Base-by-base conservation (phyloP, 106 monocot species). In the Allium cepa region DNA sequence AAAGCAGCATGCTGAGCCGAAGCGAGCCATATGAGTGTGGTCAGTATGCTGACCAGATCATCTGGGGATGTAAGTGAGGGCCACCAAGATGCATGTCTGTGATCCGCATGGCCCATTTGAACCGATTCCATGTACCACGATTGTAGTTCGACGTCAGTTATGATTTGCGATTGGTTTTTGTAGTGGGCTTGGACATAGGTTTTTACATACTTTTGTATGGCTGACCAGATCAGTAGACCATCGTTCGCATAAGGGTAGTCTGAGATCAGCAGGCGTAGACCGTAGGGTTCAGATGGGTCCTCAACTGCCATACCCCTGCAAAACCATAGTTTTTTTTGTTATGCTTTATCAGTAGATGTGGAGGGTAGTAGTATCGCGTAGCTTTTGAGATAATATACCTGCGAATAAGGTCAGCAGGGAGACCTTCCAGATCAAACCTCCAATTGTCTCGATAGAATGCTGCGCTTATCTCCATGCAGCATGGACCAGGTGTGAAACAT, bases 1-100 rank as follows among this genome's bases (percentile, higher is more conserved):
- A 94, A 77, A 15, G 94, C 84, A 15, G 94, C 94, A 78, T 94
- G 94, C 75, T 91, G 94, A 60, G 85, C 87, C 26, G 94, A 94
- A 46, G 84, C 74, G 57, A 91, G 75, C 94, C 94, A 94, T 66
- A 94, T 78, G 71, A 91, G 66, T 28, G 87, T 94, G 11, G 90
- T 83, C 63, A 94, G 83, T 59, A 91, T 59, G 58, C 63, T 7
- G 67, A 67, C 26, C 9, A 94, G 87, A 70, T 78, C 74, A 8
- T 26, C 68, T 2, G 90, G 80, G 17, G 82, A 79, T 67, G 53
- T 17, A 56, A 94, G 74, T 8, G 27, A 13, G 16, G 94, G 90
- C 94, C 94, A 94, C 90, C 90, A 90, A 9, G 76, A 50, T 7
- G 73, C 84, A 46, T 83, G 46, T 15, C 79, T 75, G 62, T 76